phyloP scores from a whole-genome alignment of 1,284 basidiomycete species.

The Gomphus bonarii region DNA sequence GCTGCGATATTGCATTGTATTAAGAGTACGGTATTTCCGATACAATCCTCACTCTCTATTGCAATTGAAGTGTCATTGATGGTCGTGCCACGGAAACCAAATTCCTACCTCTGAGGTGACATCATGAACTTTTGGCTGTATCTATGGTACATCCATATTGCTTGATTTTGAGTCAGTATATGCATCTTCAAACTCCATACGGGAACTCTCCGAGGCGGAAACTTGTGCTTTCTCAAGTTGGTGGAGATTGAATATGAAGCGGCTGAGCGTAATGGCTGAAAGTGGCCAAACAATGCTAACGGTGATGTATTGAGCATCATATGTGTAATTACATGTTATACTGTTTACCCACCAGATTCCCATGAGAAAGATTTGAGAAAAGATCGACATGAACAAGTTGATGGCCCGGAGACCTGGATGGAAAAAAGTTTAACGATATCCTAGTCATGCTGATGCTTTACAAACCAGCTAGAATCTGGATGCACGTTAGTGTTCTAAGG shows the following conservation, averaged over 20 bases:
- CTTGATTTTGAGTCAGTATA: not conserved
- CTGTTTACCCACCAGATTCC: not conserved
- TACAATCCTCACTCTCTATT: not conserved
- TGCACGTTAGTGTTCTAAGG: not conserved
- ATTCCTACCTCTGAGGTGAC: too few relatives aligned
- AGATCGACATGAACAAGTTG: conserved; percentile 7
- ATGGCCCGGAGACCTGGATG: not conserved
- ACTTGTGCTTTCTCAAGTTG: not conserved
- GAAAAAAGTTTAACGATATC: not conserved
- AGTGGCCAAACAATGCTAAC: conserved; percentile 7
- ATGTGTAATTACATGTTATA: not conserved
- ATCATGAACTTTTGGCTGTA: too few relatives aligned
- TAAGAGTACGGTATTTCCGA: too few relatives aligned
- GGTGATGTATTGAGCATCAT: not conserved
- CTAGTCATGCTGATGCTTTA: not conserved
- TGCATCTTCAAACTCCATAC: not conserved
- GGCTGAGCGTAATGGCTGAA: conserved; percentile 3
- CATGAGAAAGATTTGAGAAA: not conserved
- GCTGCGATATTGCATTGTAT: too few relatives aligned
- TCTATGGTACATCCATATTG: too few relatives aligned
- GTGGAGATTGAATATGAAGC: conserved; percentile 4
- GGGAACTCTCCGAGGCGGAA: not conserved
- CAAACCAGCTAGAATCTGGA: conserved; percentile 8
- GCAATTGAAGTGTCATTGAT: too few relatives aligned
- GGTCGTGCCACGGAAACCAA: too few relatives aligned